A percentile compares a stretch with the other conserved stretches of the same genome.
Conservation (phyloP, 2,329 filamentous ascomycete genomes). For the Hymenoscyphus fraxineus region DNA sequence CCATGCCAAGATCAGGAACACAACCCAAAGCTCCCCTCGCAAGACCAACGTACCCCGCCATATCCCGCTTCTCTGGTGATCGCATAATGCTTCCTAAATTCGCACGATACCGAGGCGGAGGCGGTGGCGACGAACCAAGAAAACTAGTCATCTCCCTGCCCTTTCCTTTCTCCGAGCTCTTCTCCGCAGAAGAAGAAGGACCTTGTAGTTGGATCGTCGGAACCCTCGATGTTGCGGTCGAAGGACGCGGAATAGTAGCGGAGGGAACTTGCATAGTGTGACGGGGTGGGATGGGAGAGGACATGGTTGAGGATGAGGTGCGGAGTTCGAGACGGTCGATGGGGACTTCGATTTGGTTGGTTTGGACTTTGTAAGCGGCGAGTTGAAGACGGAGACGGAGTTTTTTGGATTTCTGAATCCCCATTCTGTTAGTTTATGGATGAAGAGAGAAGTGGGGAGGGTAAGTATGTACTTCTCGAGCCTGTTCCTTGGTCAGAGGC, state of each 20-base stretch:
- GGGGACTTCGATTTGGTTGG: constrained; percentile 65
- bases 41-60: not conserved
- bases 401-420: constrained; percentile 56
- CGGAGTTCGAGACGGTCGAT: constrained; percentile 54
- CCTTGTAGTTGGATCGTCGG: not conserved
- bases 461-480: constrained; percentile 19
- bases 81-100: not conserved
- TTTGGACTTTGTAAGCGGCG: constrained; percentile 71
- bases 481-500: constrained; percentile 16
- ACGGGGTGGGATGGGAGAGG: constrained; percentile 5
- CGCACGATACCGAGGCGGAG: not conserved
- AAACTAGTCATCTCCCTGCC: not conserved
- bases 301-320: constrained; percentile 22
- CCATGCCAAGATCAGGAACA: not conserved
- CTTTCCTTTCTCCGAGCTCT: not conserved
- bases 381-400: constrained; percentile 66
- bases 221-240: not conserved
- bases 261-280: constrained; percentile 7
- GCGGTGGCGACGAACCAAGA: not conserved
- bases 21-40: not conserved
- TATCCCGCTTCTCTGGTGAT: not conserved
- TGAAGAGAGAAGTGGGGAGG: not conserved
- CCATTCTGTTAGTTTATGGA: constrained; percentile 1
- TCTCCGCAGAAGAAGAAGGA: not conserved
- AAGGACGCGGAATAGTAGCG: not conserved